Evolutionary conservation across 768 basidiomycete genomes (phyloP), one percentile per base, ranked within the genome.

Genomic region (Sporobolomyces phaffii): DNA sequence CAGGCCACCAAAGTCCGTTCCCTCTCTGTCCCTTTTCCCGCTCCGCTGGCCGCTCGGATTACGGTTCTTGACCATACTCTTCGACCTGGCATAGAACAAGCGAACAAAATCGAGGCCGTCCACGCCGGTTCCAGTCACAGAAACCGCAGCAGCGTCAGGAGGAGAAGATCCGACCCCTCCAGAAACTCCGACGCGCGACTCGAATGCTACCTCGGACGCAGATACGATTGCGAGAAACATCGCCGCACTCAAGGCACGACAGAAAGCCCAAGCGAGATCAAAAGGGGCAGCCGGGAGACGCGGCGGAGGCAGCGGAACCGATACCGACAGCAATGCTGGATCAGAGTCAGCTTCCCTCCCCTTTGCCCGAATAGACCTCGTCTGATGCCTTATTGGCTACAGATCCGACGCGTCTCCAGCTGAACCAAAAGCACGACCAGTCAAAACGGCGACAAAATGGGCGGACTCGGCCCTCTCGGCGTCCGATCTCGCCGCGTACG

Each of bases 221-320:
- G 88, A 94, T 75, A 86, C 91, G 73, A 98, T 98, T 68, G 86
- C 93, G 5, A 83, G 89, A 72, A 96, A 93, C 75, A 89, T 96
- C 1, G 87, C 91, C 72, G 90, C 89, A 0, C 81, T 99, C 60
- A 96, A 93, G 78, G 86, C 83, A 58, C 83, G 90, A 36, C 78
- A 96, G 54, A 85, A 62, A 81, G 83, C 24, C 81, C n/a, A n/a
- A n/a, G n/a, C n/a, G n/a, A n/a, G n/a, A n/a, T 83, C 49, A 81
- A 69, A 26, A 3, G 9, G 43, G 15, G 8, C 48, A 11, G 26
- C 26, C 43, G 45, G 20, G 24, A 13, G 33, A 18, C 38, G 38
- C 38, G 54, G 41, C 41, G 45, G 64, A 82, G 84, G 64, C 78
- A 82, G 66, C 80, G 73, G 40, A 62, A 69, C 49, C 65, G 67